Conservation (phyloP, 805 yeast species). For the Schizosaccharomyces japonicus region DNA sequence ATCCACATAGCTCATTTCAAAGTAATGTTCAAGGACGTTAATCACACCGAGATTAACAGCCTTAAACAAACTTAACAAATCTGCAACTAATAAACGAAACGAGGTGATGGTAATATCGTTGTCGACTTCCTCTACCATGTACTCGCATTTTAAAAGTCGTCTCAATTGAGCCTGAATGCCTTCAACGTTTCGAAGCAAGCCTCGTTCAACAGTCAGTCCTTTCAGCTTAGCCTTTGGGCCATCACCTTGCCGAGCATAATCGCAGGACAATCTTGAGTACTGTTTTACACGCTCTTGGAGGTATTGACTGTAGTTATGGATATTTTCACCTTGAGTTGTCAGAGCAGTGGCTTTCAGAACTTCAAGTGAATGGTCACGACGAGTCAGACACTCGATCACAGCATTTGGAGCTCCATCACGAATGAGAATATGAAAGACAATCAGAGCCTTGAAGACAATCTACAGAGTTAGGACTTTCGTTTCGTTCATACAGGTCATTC, state of each 20-base stretch:
- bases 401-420: conserved; percentile 71
- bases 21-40: conserved; percentile 76
- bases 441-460: conserved; percentile 60
- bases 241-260: conserved; percentile 40
- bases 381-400: conserved; percentile 32
- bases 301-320: conserved; percentile 24
- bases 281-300: conserved; percentile 45
- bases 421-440: conserved; percentile 72
- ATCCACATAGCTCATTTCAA: conserved; percentile 68
- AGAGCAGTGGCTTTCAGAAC: conserved; percentile 24
- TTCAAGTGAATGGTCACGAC: conserved; percentile 22
- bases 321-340: conserved; percentile 15
- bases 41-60: conserved; percentile 88
- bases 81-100: conserved; percentile 74
- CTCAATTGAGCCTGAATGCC: conserved; percentile 65
- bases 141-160: conserved; percentile 43
- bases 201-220: conserved; percentile 43
- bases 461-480: conserved; percentile 3
- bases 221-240: conserved; percentile 26
- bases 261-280: conserved; percentile 37
- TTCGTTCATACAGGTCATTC: background rate
- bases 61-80: conserved; percentile 64
- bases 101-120: conserved; percentile 69
- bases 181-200: conserved; percentile 63
- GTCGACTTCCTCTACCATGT: conserved; percentile 54